Percentiles rank a stretch among this genome's conserved stretches.
phyloP scores from a whole-genome alignment of 108 stramenopile species.

The Schizochytrium sp. region DNA sequence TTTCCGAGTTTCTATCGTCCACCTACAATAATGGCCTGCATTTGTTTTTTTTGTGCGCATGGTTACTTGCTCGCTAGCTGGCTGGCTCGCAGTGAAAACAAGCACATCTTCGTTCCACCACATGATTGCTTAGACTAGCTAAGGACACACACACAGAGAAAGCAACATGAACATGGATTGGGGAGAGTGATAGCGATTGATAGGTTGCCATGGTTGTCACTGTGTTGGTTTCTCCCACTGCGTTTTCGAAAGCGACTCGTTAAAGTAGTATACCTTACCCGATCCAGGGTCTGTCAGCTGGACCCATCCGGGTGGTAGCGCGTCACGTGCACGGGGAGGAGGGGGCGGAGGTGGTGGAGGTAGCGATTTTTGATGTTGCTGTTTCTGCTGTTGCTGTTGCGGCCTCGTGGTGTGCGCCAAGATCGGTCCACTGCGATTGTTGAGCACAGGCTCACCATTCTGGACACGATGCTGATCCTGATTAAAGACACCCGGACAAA shows the following conservation, averaged over 20 bases:
- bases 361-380: not conserved
- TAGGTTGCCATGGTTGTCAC: not conserved
- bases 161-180: no score
- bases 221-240: not conserved
- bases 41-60: no score
- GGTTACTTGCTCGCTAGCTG: no score
- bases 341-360: not conserved
- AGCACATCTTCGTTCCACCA: no score
- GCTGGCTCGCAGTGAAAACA: no score
- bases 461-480: not conserved
- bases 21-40: no score
- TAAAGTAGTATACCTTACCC: not conserved
- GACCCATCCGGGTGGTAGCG: conserved; percentile 4
- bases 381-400: not conserved
- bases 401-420: no score
- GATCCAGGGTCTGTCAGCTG: not conserved
- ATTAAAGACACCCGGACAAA: not conserved
- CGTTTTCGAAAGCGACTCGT: not conserved
- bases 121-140: no score
- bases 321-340: not conserved
- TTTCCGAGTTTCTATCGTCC: no score
- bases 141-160: no score
- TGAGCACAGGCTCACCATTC: not conserved
- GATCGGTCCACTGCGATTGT: not conserved
- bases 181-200: no score